phyloP scores from a whole-genome alignment of 768 basidiomycete species.

The Boletus bicolor region DNA sequence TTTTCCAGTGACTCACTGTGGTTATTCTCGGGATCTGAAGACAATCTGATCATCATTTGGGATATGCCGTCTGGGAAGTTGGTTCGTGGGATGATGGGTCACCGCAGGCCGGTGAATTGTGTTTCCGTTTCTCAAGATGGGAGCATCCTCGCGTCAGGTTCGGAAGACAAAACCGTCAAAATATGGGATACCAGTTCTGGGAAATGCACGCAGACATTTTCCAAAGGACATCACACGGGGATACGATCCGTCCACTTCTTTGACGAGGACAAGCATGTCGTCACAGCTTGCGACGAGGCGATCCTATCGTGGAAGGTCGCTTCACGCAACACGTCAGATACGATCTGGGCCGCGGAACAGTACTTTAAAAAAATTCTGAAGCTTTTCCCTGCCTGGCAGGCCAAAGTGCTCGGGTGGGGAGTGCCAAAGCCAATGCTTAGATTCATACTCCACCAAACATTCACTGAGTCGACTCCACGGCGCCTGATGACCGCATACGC shows the following conservation, averaged over 20 bases:
- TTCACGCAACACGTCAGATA: not conserved
- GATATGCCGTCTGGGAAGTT: slow-evolving; percentile 15
- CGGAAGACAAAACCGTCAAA: slow-evolving; percentile 23
- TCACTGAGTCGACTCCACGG: not conserved
- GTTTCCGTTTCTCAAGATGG: slow-evolving; percentile 22
- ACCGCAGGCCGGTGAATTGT: slow-evolving; percentile 14
- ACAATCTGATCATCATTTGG: slow-evolving; percentile 25
- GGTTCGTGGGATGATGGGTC: slow-evolving; percentile 20
- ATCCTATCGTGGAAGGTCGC: slow-evolving; percentile 9
- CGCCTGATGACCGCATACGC: not conserved
- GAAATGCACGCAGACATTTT: slow-evolving; percentile 10
- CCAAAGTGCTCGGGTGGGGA: slow-evolving; percentile 5
- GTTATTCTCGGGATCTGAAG: slow-evolving; percentile 25
- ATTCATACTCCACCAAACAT: not conserved
- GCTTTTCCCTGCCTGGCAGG: slow-evolving; percentile 1
- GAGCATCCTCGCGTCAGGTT: slow-evolving; percentile 18
- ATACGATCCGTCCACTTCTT: slow-evolving; percentile 17
- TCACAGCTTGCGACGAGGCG: slow-evolving; percentile 4
- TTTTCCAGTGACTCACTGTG: slow-evolving; percentile 21
- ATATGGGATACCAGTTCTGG: slow-evolving; percentile 23
- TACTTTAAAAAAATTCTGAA: not conserved
- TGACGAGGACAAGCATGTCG: slow-evolving; percentile 8
- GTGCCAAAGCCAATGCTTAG: not conserved
- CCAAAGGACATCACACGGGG: slow-evolving; percentile 11
- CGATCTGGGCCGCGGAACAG: not conserved